Conservation (phyloP, 257 asterid genomes). For the Haberlea rhodopensis region DNA sequence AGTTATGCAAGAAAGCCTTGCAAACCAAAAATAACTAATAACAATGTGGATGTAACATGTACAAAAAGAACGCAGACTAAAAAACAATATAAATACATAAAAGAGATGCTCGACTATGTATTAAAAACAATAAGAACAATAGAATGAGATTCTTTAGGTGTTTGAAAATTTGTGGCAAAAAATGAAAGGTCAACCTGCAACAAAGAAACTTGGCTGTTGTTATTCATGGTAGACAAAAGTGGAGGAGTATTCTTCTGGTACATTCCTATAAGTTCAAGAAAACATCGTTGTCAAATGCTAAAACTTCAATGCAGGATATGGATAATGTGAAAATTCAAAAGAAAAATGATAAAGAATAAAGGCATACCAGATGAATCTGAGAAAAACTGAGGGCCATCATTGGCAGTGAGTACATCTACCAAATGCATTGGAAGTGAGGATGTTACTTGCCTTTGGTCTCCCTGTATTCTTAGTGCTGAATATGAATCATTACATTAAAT, state of each 20-base stretch:
- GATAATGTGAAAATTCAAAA: conserved; percentile 1
- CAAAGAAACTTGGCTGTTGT: conserved; percentile 57
- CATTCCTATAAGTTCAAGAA: conserved; percentile 60
- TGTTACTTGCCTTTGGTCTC: conserved; percentile 77
- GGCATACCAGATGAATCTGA: conserved; percentile 70
- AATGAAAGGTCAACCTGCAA: conserved; percentile 59
- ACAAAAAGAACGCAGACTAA: neutral
- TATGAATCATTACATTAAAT: neutral
- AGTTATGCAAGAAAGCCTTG: conserved; percentile 7
- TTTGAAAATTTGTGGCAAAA: conserved; percentile 13
- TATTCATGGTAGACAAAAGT: conserved; percentile 52
- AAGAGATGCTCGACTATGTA: neutral
- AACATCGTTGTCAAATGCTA: conserved; percentile 21
- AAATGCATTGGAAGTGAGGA: conserved; percentile 88
- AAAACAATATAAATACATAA: neutral
- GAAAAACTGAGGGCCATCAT: conserved; percentile 55
- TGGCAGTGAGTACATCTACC: conserved; percentile 60
- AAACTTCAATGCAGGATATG: conserved; percentile 19
- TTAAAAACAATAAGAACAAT: neutral
- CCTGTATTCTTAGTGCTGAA: conserved; percentile 76
- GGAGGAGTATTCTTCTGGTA: conserved; percentile 92
- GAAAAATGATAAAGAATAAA: conserved; percentile 11
- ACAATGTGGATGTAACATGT: neutral
- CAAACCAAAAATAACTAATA: neutral
- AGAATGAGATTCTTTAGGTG: conserved; percentile 12